Evolutionary conservation across 2,329 filamentous ascomycete genomes (phyloP), one percentile per base, ranked within the genome.

Genomic region (Pseudogymnoascus sp.): DNA sequence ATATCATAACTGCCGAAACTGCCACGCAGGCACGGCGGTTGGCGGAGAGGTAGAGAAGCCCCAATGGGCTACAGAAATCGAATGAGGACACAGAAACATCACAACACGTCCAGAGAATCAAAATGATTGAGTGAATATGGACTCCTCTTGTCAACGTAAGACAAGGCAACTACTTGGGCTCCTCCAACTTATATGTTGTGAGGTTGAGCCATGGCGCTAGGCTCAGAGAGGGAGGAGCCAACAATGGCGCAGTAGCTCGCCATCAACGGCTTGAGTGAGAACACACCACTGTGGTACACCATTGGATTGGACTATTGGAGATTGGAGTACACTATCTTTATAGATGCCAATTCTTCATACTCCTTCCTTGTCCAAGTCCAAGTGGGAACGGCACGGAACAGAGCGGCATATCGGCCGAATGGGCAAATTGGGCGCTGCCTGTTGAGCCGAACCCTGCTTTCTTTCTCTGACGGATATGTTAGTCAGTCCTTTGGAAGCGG

Each of bases 211-310:
- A 33, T 56, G 5, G 50, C 50, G 29, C 50, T 56, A 56, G 50
- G 11, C 50, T 56, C n/a, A 56, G 50, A 56, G 50, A 33, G 50
- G 50, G 50, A 56, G 50, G 50, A 56, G 50, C 50, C 10, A 33
- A 33, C 10, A 13, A 11, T 4, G 26, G 26, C 33, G 50, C 50
- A 56, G 50, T 56, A 56, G 50, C 50, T 56, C 50, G 50, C 29
- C 50, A 56, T 56, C 50, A 29, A 31, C 4, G n/a, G n/a, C 50
- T 56, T 26, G 50, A 16, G 50, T 56, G 50, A 56, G 50, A 56
- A 56, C 50, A 24, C 26, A 33, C n/a, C 13, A 33, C 47, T 29
- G 40, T n/a, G 29, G 24, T 11, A 29, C 14, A 50, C 6, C 16
- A 50, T 11, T 3, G 13, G 19, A 26, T 26, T 26, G 24, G 24